Conservation (phyloP, 2,329 filamentous ascomycete genomes). For the Colletotrichum simmondsii region DNA sequence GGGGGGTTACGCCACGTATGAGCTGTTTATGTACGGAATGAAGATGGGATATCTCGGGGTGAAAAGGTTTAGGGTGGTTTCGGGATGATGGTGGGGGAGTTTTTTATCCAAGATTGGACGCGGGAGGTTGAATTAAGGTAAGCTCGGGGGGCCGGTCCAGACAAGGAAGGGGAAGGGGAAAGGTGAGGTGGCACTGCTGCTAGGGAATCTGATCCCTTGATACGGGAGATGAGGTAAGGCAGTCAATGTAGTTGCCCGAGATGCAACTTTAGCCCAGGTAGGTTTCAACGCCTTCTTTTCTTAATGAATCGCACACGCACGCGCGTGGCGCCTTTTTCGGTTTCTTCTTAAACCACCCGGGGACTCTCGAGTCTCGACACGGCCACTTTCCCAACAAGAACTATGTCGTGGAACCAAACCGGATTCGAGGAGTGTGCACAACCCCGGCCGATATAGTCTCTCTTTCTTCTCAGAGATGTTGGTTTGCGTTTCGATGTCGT, state of each 20-base stretch:
- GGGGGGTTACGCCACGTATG: slow-evolving; percentile 1
- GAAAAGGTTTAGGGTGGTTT: slow-evolving; percentile 18
- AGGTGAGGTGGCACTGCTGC: slow-evolving; percentile 33
- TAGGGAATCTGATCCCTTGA: slow-evolving; percentile 34
- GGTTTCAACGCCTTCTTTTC: slow-evolving; percentile 22
- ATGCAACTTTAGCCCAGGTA: slow-evolving; percentile 25
- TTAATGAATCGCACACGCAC: slow-evolving; percentile 7
- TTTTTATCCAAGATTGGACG: slow-evolving; percentile 23
- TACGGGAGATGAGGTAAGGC: slow-evolving; percentile 35
- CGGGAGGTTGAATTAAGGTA: slow-evolving; percentile 35
- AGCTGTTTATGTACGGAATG: neutral
- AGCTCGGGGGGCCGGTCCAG: slow-evolving; percentile 25
- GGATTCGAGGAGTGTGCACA: slow-evolving; percentile 3
- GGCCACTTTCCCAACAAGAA: slow-evolving; percentile 10
- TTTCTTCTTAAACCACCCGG: neutral
- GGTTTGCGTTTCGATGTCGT: neutral
- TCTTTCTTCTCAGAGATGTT: neutral
- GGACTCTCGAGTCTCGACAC: slow-evolving; percentile 1
- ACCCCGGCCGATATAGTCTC: neutral
- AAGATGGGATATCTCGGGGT: slow-evolving; percentile 13
- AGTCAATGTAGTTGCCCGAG: slow-evolving; percentile 22
- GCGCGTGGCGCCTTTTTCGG: slow-evolving; percentile 1
- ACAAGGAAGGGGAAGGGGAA: slow-evolving; percentile 28
- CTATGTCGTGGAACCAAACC: neutral
- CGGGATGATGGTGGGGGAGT: slow-evolving; percentile 16